Percentiles rank a stretch among this genome's conserved stretches.
Evolutionary conservation across 2,329 filamentous ascomycete species (phyloP).

Genomic region (Neonectria ditissima): DNA sequence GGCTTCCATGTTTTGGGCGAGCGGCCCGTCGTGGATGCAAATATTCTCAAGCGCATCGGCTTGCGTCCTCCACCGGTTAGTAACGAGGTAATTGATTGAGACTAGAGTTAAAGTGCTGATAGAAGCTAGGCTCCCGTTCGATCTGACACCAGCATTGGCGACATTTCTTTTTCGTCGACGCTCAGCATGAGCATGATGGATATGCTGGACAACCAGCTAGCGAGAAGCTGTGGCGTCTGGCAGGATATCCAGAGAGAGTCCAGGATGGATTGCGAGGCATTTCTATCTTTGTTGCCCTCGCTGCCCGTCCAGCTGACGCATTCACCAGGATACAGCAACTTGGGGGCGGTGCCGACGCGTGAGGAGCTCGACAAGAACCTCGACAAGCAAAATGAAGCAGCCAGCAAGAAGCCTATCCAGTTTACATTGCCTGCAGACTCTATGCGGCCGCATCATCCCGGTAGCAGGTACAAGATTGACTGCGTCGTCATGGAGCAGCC

Average conservation of each 20-base stretch:
- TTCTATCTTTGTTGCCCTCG: slow-evolving; percentile 1
- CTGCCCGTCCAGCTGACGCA: slow-evolving; percentile 37
- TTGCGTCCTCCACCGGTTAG: slow-evolving; percentile 53
- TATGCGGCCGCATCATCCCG: not conserved
- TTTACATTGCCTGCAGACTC: not conserved
- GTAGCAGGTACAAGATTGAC: slow-evolving; percentile 11
- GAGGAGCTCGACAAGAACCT: not conserved
- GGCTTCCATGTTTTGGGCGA: slow-evolving; percentile 60
- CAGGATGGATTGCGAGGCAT: slow-evolving; percentile 22
- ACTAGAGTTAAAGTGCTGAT: not conserved
- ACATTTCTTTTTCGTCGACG: slow-evolving; percentile 28
- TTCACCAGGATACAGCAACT: slow-evolving; percentile 42
- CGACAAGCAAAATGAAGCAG: not conserved
- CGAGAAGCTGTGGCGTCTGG: slow-evolving; percentile 30
- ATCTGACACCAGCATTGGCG: slow-evolving; percentile 16
- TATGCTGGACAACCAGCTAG: slow-evolving; percentile 45
- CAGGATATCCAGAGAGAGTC: slow-evolving; percentile 7
- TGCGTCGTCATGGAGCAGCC: slow-evolving; percentile 19
- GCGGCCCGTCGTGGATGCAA: slow-evolving; percentile 58
- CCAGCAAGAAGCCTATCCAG: not conserved
- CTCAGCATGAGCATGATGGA: slow-evolving; percentile 43
- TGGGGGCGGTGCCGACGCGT: slow-evolving; percentile 23
- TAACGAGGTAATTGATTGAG: not conserved
- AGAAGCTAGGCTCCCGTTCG: slow-evolving; percentile 13
- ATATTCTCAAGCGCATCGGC: slow-evolving; percentile 56